Percentiles rank a stretch among this genome's conserved stretches.
phyloP scores from a whole-genome alignment of 441 rosid species.

The Manihot esculenta region DNA sequence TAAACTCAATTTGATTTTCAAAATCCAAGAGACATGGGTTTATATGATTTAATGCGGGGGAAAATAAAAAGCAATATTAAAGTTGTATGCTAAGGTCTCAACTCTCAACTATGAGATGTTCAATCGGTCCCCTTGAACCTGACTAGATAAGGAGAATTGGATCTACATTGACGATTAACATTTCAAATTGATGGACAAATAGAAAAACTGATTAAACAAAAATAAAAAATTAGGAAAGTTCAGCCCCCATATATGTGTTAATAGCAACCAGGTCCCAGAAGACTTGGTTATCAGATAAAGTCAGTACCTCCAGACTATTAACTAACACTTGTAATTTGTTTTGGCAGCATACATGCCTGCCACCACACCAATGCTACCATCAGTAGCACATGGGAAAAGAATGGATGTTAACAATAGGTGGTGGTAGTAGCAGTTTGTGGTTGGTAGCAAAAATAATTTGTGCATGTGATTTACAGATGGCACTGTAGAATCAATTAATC shows the following conservation, averaged over 20 bases:
- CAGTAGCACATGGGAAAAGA: slow-evolving; percentile 8
- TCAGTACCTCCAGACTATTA: background rate
- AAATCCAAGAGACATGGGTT: background rate
- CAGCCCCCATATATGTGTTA: background rate
- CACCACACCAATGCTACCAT: background rate
- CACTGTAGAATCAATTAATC: slow-evolving; percentile 77
- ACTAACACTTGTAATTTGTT: background rate
- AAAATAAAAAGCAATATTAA: background rate
- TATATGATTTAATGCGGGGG: background rate
- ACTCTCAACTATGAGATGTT: background rate
- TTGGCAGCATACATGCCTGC: background rate
- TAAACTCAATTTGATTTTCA: background rate
- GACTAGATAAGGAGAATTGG: background rate
- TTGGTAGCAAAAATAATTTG: slow-evolving; percentile 28
- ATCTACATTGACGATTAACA: background rate
- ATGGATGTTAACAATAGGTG: background rate
- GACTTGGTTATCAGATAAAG: slow-evolving; percentile 8
- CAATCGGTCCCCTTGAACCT: background rate
- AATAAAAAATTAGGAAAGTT: background rate
- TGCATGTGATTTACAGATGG: slow-evolving; percentile 51
- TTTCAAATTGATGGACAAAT: no score
- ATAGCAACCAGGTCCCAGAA: background rate
- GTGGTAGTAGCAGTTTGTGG: slow-evolving; percentile 12
- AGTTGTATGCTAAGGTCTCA: background rate
- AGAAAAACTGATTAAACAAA: background rate